A percentile compares a stretch with the other conserved stretches of the same genome.
Evolutionary conservation across 2,329 filamentous ascomycete species (phyloP).

Genomic region (Gliomastix tumulicola): DNA sequence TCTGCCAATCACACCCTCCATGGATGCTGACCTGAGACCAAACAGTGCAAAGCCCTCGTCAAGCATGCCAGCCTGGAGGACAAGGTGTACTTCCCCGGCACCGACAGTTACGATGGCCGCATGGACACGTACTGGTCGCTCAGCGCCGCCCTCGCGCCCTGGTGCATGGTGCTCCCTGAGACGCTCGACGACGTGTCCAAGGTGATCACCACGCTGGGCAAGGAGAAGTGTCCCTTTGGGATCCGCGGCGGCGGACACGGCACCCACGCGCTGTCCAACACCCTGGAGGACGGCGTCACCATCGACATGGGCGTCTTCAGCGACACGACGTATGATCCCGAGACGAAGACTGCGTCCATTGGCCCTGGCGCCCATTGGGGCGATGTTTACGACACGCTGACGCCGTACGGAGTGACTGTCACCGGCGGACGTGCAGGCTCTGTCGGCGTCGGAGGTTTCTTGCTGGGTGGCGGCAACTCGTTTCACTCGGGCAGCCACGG

Average conservation of each 20-base stretch:
- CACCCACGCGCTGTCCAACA: slow-evolving; percentile 22
- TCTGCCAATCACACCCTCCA: no score
- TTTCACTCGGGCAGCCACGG: slow-evolving; percentile 23
- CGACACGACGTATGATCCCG: slow-evolving; percentile 16
- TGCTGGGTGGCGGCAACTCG: slow-evolving; percentile 26
- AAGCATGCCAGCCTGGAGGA: slow-evolving; percentile 13
- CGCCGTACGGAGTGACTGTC: slow-evolving; percentile 19
- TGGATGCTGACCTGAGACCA: no score
- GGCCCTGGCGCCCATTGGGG: slow-evolving; percentile 27
- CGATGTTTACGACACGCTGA: slow-evolving; percentile 26
- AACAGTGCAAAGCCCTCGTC: slow-evolving; percentile 17
- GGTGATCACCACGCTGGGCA: slow-evolving; percentile 11
- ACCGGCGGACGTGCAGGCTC: slow-evolving; percentile 25
- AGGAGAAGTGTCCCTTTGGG: slow-evolving; percentile 24
- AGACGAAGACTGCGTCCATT: slow-evolving; percentile 19
- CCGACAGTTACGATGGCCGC: slow-evolving; percentile 16
- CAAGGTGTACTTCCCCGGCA: slow-evolving; percentile 19
- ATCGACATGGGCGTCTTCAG: slow-evolving; percentile 24
- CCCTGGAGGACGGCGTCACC: slow-evolving; percentile 25
- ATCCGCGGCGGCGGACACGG: slow-evolving; percentile 30
- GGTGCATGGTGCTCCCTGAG: slow-evolving; percentile 25
- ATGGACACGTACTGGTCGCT: slow-evolving; percentile 26
- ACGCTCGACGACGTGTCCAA: slow-evolving; percentile 25
- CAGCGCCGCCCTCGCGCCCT: slow-evolving; percentile 23
- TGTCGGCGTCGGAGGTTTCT: slow-evolving; percentile 25